Evolutionary conservation across 805 yeast genomes (phyloP), one percentile per base, ranked within the genome.

Genomic region (Nakazawaea siamensis): DNA sequence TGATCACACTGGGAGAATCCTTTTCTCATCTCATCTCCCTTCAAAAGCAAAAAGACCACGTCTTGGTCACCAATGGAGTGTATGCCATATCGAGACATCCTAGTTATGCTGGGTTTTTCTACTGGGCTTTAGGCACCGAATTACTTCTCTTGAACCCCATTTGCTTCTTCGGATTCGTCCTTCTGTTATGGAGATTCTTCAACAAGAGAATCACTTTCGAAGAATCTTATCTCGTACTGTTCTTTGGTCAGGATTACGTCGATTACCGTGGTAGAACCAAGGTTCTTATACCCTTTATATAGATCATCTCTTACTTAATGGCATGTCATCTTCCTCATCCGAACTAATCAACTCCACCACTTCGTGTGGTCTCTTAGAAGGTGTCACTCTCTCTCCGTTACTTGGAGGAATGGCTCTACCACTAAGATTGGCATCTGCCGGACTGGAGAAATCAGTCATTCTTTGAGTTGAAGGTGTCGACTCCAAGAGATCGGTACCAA

Each of bases 41-140:
- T 3, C 52, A 58, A 13, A 76, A 68, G 34, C 54, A 61, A 21
- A 45, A 55, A 1, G 69, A 69, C 35, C 98, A 92, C 52, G 57
- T 45, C 8, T 62, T 92, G 28, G 79, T 92, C 10, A 84, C 85
- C 0, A 45, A 56, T 9, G 97, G 97, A 0, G 60, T 90, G 3
- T 92, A 90, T 54, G 39, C 64, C 1, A 43, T 57, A 18, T 58
- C 73, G 12, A 66, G 98, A 41, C 98, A 92, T 54, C 98, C 98
- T 5, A 79, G 94, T 31, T 92, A 92, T 56, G 69, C 76, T 27
- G 98, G 97, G 0, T 92, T 82, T 54, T 88, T 76, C 50, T 76
- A 86, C 73, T 92, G 97, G 97, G 90, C 94, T 11, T 44, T 88
- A 3, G 97, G 97, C 0, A 66, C 86, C 1, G 95, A 90, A 52